phyloP scores from a whole-genome alignment of 148 eudicot species.

The Polygonum maritimum region DNA sequence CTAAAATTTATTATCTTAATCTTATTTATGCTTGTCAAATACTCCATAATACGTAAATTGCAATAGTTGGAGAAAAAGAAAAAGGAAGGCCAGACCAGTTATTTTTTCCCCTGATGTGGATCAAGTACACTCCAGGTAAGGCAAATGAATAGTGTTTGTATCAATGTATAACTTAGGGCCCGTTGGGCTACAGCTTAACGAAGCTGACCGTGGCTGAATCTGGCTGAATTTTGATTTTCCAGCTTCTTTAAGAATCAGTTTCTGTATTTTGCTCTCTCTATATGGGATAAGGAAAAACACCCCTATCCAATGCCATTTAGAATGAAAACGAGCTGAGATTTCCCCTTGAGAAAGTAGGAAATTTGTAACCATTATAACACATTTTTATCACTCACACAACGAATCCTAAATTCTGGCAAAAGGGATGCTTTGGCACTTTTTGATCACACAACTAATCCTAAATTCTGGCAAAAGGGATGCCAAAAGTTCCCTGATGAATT shows the following conservation, averaged over 20 bases:
- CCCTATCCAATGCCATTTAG: too few relatives aligned
- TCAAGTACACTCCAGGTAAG: background rate
- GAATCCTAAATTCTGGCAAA: background rate
- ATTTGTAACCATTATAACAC: background rate
- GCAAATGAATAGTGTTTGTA: background rate
- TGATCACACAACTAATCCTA: background rate
- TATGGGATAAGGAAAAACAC: background rate
- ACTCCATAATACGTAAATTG: too few relatives aligned
- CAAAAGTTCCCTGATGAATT: conserved; percentile 16
- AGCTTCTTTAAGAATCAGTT: background rate
- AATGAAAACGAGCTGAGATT: background rate
- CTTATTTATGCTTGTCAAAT: too few relatives aligned
- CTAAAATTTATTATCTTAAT: too few relatives aligned
- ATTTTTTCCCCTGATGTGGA: background rate
- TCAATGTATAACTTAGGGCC: background rate
- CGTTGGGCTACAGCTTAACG: too few relatives aligned
- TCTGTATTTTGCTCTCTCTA: background rate
- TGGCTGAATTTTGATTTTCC: too few relatives aligned
- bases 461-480: background rate
- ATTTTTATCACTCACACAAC: background rate
- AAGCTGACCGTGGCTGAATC: too few relatives aligned
- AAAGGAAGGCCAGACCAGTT: too few relatives aligned
- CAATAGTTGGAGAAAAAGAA: too few relatives aligned
- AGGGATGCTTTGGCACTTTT: background rate
- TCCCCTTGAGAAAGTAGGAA: background rate